Evolutionary conservation across 106 monocot genomes (phyloP), one percentile per base, ranked within the genome.

Genomic region (Xerophyta viscosa): DNA sequence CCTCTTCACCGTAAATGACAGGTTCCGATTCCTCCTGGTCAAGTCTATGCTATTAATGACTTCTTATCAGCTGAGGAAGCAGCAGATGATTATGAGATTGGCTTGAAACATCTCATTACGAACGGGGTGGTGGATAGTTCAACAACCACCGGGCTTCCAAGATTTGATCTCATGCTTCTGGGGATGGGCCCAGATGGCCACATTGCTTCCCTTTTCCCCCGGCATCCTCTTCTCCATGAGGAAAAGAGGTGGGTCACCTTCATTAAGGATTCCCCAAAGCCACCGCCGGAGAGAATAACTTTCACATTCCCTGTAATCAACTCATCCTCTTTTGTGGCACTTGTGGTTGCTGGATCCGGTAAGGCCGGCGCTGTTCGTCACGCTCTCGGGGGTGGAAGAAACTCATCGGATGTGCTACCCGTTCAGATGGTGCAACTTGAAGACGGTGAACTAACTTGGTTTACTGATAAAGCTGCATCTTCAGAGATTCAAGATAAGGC

Each of bases 101-200:
- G 61, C 24, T 48, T 61, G 30, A 61, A 48, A 19, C 61, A 61
- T 8, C 27, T 61, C 31, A 21, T 61, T 20, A 48, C 46, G 4
- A 61, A 46, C 10, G 47, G 48, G 31, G 61, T 47, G 4, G 20
- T 52, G 52, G 31, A 42, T 11, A 27, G 45, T 46, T 61, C 61
- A 48, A 60, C 21, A 29, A 6, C 20, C 10, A 61, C 46, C 14
- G 48, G 48, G 48, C 46, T 61, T 21, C 61, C 61, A 26, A 61
- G 46, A 36, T 61, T 61, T 48, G 61, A 61, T 61, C 61, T 61
- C 30, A 61, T 61, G 61, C 31, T 61, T 4, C 21, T 61, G 8
- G 61, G 61, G 13, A 61, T 61, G 47, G 61, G 61, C 11, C 60
- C 60, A 29, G 60, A 60, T 23, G 60, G 61, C 28, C 61, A 61